phyloP scores from a whole-genome alignment of 331 rosid species.

The Quercus lobata region DNA sequence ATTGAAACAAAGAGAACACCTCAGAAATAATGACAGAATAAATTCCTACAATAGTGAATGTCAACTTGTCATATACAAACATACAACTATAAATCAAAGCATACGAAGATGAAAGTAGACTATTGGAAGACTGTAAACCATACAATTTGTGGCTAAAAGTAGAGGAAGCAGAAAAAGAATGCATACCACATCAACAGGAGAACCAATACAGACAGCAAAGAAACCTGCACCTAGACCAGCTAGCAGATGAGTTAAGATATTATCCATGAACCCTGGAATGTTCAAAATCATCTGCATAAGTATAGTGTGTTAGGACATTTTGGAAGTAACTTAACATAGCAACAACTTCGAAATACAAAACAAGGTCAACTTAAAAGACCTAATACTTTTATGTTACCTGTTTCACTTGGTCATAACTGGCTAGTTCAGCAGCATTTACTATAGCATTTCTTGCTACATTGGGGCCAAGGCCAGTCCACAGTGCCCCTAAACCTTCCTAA shows the following conservation, averaged over 20 bases:
- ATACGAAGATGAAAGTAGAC: neutral
- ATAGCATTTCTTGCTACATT: slow-evolving; percentile 86
- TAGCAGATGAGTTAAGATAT: slow-evolving; percentile 77
- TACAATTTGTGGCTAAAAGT: neutral
- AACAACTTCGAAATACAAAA: slow-evolving; percentile 6
- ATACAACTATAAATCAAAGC: neutral
- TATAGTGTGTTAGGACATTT: slow-evolving; percentile 62
- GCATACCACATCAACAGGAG: slow-evolving; percentile 98
- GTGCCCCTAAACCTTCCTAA: slow-evolving; percentile 88
- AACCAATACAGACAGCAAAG: slow-evolving; percentile 90
- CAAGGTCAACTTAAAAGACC: slow-evolving; percentile 2
- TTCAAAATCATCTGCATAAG: slow-evolving; percentile 97
- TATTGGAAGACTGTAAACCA: neutral
- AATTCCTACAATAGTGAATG: neutral
- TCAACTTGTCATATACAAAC: neutral
- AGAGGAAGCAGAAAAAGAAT: neutral
- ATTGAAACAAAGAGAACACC: neutral
- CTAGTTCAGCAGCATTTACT: slow-evolving; percentile 94
- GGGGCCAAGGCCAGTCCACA: slow-evolving; percentile 98
- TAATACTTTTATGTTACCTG: slow-evolving; percentile 46
- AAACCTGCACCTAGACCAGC: slow-evolving; percentile 98
- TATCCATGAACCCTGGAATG: slow-evolving; percentile 98
- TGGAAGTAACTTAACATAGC: slow-evolving; percentile 29
- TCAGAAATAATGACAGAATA: neutral
- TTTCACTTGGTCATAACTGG: slow-evolving; percentile 96